phyloP scores from a whole-genome alignment of 371 early-diverging fungal species.

The Syncephalastrum contaminatum region DNA sequence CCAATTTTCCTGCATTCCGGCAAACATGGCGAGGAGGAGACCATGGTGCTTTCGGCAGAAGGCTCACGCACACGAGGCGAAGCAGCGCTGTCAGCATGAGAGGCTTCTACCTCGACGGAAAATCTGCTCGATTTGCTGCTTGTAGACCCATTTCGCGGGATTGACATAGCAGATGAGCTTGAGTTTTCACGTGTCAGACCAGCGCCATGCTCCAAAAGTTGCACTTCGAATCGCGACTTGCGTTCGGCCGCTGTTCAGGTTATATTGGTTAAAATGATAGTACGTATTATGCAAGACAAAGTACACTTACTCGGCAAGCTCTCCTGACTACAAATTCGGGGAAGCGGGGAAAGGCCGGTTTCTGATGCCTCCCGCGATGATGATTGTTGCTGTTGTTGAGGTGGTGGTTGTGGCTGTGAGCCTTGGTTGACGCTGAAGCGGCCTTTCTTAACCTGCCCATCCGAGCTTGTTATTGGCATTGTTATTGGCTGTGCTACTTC shows the following conservation, averaged over 20 bases:
- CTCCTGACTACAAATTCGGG: slow-evolving; percentile 15
- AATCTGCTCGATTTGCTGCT: slow-evolving; percentile 23
- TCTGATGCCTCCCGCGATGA: slow-evolving; percentile 6
- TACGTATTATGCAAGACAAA: neutral
- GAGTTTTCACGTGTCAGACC: slow-evolving; percentile 39
- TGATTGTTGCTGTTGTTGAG: neutral
- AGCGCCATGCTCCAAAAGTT: slow-evolving; percentile 4
- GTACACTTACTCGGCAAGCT: slow-evolving; percentile 11
- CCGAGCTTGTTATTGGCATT: slow-evolving; percentile 7
- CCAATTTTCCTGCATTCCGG: slow-evolving; percentile 44
- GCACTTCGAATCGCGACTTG: slow-evolving; percentile 24
- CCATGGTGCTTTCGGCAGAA: slow-evolving; percentile 7
- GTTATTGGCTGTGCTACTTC: slow-evolving; percentile 2
- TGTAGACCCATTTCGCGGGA: slow-evolving; percentile 20
- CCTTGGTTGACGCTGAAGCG: slow-evolving; percentile 60
- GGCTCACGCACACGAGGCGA: slow-evolving; percentile 1
- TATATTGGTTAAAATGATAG: neutral
- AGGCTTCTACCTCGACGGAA: slow-evolving; percentile 20
- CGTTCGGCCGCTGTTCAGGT: slow-evolving; percentile 12
- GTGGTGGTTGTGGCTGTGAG: neutral
- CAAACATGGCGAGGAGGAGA: slow-evolving; percentile 9
- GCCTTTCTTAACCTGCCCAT: slow-evolving; percentile 56
- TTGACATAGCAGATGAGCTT: slow-evolving; percentile 29
- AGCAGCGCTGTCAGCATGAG: slow-evolving; percentile 7
- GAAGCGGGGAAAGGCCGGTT: slow-evolving; percentile 6